A percentile compares a stretch with the other conserved stretches of the same genome.
phyloP scores from a whole-genome alignment of 2,329 filamentous ascomycete genomes.

The Didymellaceae sp. region DNA sequence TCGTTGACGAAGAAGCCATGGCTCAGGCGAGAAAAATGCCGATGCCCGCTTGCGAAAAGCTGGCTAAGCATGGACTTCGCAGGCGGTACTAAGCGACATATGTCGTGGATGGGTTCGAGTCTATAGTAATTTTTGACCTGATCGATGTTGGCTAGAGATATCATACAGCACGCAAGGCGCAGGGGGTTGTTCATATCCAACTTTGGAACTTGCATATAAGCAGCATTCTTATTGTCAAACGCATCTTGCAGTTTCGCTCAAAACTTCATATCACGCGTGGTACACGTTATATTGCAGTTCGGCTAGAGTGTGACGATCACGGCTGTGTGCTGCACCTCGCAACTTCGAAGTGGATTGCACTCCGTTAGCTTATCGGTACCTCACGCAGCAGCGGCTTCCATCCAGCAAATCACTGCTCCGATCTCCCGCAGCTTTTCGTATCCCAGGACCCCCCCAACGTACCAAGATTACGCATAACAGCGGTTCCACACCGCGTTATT shows the following conservation, averaged over 20 bases:
- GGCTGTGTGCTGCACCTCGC: background rate
- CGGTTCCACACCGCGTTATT: constrained; percentile 13
- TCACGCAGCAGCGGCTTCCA: background rate
- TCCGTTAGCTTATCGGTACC: background rate
- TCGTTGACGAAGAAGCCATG: constrained; percentile 79
- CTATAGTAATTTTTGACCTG: constrained; percentile 16
- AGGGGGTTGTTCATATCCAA: constrained; percentile 3
- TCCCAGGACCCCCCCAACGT: constrained; percentile 3
- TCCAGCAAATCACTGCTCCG: constrained; percentile 6
- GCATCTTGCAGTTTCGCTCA: background rate
- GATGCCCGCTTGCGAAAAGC: constrained; percentile 64
- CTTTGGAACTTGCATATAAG: constrained; percentile 1
- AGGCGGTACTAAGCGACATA: constrained; percentile 7
- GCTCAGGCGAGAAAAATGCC: constrained; percentile 69
- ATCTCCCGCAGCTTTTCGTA: background rate
- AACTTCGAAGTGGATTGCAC: background rate
- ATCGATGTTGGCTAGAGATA: constrained; percentile 2
- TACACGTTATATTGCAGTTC: background rate
- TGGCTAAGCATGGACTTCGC: constrained; percentile 55
- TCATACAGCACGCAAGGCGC: constrained; percentile 12
- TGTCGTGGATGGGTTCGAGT: background rate
- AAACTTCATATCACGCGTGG: background rate
- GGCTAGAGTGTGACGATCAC: background rate
- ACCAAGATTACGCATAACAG: constrained; percentile 12
- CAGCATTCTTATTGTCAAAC: background rate